Conservation (phyloP, 2,329 filamentous ascomycete species). For the Paraphoma chrysanthemicola region DNA sequence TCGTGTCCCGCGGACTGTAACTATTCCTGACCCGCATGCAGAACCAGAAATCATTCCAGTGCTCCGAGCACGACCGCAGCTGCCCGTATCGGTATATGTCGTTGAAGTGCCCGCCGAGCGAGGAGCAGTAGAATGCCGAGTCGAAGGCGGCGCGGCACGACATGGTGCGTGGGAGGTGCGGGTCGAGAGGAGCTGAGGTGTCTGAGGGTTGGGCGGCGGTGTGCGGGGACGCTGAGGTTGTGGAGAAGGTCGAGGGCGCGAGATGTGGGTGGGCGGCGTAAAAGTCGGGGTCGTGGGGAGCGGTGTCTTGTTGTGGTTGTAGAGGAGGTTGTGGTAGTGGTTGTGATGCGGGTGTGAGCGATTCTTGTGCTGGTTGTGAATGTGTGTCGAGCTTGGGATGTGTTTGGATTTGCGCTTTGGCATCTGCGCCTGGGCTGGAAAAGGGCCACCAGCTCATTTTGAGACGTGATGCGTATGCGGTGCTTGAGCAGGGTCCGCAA, state of each 20-base stretch:
- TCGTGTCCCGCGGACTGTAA: conserved; percentile 62
- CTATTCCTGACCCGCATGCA: conserved; percentile 82
- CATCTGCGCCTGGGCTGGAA: conserved; percentile 23
- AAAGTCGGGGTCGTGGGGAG: conserved; percentile 60
- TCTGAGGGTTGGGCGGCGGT: conserved; percentile 8
- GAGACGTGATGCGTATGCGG: conserved; percentile 1
- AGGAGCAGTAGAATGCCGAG: conserved; percentile 91
- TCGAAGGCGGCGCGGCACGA: conserved; percentile 92
- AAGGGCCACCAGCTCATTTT: conserved; percentile 34
- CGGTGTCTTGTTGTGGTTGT: conserved; percentile 28
- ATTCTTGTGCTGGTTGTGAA: conserved; percentile 23
- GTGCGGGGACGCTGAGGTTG: conserved; percentile 14
- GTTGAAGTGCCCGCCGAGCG: conserved; percentile 88
- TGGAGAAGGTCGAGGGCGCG: conserved; percentile 36
- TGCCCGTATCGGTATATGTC: conserved; percentile 87
- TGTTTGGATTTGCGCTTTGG: conserved; percentile 16
- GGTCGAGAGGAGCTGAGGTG: conserved; percentile 24
- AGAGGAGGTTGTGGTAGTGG: conserved; percentile 25
- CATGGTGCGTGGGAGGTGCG: conserved; percentile 76
- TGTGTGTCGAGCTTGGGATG: conserved; percentile 3
- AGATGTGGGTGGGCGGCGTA: conserved; percentile 60
- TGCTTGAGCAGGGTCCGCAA: not conserved
- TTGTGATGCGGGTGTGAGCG: conserved; percentile 19
- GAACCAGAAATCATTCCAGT: conserved; percentile 96
- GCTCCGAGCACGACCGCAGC: conserved; percentile 77